Evolutionary conservation across 2,329 filamentous ascomycete genomes (phyloP).

Genomic region (Pseudocercospora vitis): DNA sequence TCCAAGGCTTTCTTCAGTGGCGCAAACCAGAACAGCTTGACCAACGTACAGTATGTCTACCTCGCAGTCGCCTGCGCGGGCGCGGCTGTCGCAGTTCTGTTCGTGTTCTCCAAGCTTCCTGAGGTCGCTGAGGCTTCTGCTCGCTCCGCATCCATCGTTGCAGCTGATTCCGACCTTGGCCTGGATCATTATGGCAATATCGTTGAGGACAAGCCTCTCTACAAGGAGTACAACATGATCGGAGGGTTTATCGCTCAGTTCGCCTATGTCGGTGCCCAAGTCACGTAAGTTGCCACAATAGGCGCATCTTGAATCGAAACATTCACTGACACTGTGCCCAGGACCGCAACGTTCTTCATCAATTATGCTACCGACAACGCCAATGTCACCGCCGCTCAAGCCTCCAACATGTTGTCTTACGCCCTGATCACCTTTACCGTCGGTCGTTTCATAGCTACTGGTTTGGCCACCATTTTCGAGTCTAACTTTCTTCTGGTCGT

Average conservation of each 20-base stretch:
- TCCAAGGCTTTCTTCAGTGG: slow-evolving; percentile 43
- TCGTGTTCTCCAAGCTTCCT: slow-evolving; percentile 42
- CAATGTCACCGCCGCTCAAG: slow-evolving; percentile 32
- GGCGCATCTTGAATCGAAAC: too few relatives aligned
- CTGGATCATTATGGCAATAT: slow-evolving; percentile 36
- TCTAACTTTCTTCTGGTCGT: slow-evolving; percentile 41
- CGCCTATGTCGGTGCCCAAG: neutral
- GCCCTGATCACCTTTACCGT: slow-evolving; percentile 43
- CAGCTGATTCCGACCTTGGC: slow-evolving; percentile 31
- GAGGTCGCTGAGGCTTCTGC: slow-evolving; percentile 35
- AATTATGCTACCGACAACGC: slow-evolving; percentile 43
- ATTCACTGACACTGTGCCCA: neutral
- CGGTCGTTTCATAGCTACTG: slow-evolving; percentile 43
- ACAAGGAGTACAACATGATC: slow-evolving; percentile 45
- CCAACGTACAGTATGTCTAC: slow-evolving; percentile 44
- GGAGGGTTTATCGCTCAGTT: slow-evolving; percentile 39
- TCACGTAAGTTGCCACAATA: too few relatives aligned
- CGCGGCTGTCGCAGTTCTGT: slow-evolving; percentile 38
- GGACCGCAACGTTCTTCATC: slow-evolving; percentile 43
- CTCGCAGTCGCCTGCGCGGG: slow-evolving; percentile 42
- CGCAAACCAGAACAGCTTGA: slow-evolving; percentile 35
- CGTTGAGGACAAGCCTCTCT: slow-evolving; percentile 37
- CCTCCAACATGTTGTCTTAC: slow-evolving; percentile 42
- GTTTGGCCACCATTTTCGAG: slow-evolving; percentile 38
- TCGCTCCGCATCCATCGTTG: slow-evolving; percentile 34